Evolutionary conservation across 192 early-diverging fungal genomes (phyloP).

Genomic region (Chytriomyces sp.): DNA sequence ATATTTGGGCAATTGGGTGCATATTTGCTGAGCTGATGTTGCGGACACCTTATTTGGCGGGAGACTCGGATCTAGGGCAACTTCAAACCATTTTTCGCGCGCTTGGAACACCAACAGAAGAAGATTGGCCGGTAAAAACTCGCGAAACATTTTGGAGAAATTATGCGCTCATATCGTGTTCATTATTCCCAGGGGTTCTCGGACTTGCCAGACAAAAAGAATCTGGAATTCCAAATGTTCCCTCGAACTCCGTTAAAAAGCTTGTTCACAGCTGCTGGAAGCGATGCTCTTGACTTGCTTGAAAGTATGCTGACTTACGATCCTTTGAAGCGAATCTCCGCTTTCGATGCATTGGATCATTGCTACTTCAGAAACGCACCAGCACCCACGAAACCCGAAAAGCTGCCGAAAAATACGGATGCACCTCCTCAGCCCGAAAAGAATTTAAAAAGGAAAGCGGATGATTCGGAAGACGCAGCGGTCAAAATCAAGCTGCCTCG

Average conservation of each 20-base stretch:
- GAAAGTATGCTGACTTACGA: constrained; percentile 87
- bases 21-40: constrained; percentile 97
- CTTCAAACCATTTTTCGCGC: constrained; percentile 84
- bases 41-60: constrained; percentile 87
- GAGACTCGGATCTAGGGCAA: constrained; percentile 86
- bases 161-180: background rate
- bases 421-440: background rate
- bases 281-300: constrained; percentile 84
- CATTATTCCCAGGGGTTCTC: constrained; percentile 18
- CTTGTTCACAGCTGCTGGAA: constrained; percentile 83
- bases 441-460: constrained; percentile 24
- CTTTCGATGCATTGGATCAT: constrained; percentile 72
- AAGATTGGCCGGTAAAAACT: constrained; percentile 77
- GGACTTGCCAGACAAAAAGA: constrained; percentile 38
- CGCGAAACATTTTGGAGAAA: background rate
- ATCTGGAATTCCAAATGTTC: constrained; percentile 73
- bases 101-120: constrained; percentile 81
- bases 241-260: constrained; percentile 72
- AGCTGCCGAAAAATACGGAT: constrained; percentile 59
- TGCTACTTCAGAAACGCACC: constrained; percentile 78
- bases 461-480: background rate
- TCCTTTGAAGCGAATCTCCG: constrained; percentile 79
- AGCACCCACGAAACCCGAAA: constrained; percentile 68
- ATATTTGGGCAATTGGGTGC: constrained; percentile 97
- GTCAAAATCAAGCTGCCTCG: background rate